Base-by-base conservation (phyloP, 768 basidiomycete genomes). In the Agaricus bisporus region DNA sequence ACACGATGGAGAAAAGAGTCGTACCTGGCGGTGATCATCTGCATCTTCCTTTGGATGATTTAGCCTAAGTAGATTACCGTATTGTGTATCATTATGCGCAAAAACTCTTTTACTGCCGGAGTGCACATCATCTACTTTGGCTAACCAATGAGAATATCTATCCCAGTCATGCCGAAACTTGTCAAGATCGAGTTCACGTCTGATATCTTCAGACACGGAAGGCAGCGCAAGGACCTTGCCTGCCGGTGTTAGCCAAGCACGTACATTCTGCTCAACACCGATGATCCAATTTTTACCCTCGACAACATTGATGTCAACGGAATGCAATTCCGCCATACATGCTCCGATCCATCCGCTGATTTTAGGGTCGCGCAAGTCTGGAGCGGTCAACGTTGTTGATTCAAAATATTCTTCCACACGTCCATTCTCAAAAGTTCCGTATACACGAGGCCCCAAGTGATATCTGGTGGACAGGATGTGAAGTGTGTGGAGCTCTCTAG, bases 361-460 rank as follows among this genome's bases (percentile, higher is more conserved):
- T 56, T 72, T 68, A 14, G 83, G 80, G 60, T 92, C 82, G 45
- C 91, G 80, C 57, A 99, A 75, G 63, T 97, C 91, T 39, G 77
- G 67, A 11, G 89, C 75, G 0, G 82, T 85, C 43, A 98, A 74
- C 2, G 93, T 86, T 32, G 83, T 77, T 14, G 92, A 92, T 56
- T 94, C 82, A 66, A 98, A 98, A 69, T 91, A 97, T 68, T 99
- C 88, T 70, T 98, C 97, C 42, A 98, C 73, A 20, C 97, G 85
- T 35, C 97, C 97, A 66, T 98, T 99, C 59, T 82, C 79, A 68
- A 98, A 98, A 1, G 95, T 98, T 42, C 97, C 97, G 64, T 90
- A 92, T 22, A 99, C 82, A 58, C 83, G 80, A 25, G 97, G 94
- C 11, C 94, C 95, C 47, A 99, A 88, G 59, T 79, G 79, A 70